Base-by-base conservation (phyloP, 164 flowering plant genomes). In the Tinospora cordifolia region DNA sequence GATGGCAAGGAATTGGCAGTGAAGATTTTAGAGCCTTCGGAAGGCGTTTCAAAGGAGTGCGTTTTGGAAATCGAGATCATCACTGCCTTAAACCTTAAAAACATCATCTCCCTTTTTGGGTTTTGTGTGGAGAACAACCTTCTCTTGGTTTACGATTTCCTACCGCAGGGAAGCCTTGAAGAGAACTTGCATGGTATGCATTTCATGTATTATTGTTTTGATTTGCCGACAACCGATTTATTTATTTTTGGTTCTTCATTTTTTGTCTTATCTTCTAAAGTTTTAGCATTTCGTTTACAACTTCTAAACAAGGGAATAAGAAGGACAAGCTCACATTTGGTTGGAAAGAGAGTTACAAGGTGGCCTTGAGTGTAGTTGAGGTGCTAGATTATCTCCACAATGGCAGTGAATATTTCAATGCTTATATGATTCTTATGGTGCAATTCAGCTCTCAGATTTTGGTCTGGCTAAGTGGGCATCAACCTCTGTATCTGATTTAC, bases 381-480 rank as follows among this genome's bases (percentile, higher is more conserved):
- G 97, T 98, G 27, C 82, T 95, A 71, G 79, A 90, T 46, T 91
- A 91, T 82, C 85, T 95, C 24, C 99, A 95, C 69, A 77, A 65
- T 60, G 69, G 74, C 62, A 82, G 67, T 54, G 60, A 21, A 54
- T 15, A 8, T 54, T 8, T 38, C n/a, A 10, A 39, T 67, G 30
- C 70, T 73, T 44, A 63, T 26, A 76, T 14, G n/a, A 3, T 44
- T 64, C 49, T 54, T 24, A 8, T 78, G 17, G 47, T 78, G 39
- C 49, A 58, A 58, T 69, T 41, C 90, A 95, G 99, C 89, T 95
- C 57, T 89, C 94, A 13, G 99, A 95, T 82, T 95, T 92, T 80
- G 99, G 98, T 72, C 90, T 90, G 30, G 97, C 99, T 36, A 87
- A 78, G 74, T 87, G 96, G 96, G 91, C 92, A 60, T 79, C 98